phyloP scores from a whole-genome alignment of 768 basidiomycete species.

The Phlegmacium glaucopus region DNA sequence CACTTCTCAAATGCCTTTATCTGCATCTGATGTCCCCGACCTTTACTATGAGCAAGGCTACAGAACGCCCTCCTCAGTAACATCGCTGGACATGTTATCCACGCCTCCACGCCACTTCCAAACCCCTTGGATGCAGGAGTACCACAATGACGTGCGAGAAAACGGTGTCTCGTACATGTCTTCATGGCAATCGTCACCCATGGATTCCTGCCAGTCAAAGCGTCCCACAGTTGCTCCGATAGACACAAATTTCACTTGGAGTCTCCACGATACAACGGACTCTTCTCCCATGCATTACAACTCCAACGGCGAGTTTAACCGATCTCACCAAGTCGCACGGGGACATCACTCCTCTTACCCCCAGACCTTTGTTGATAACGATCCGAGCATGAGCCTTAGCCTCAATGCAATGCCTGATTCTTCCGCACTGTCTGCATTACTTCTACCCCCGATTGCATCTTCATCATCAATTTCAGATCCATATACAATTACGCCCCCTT shows the following conservation, averaged over 20 bases:
- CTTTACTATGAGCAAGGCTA: slow-evolving; percentile 23
- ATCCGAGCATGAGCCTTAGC: neutral
- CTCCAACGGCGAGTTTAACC: slow-evolving; percentile 4
- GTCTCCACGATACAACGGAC: slow-evolving; percentile 7
- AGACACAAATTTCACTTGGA: slow-evolving; percentile 15
- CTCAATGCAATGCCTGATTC: slow-evolving; percentile 4
- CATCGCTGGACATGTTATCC: slow-evolving; percentile 23
- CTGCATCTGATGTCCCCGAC: slow-evolving; percentile 20
- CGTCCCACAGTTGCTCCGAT: slow-evolving; percentile 14
- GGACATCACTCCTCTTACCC: neutral
- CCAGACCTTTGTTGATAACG: neutral
- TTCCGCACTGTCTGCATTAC: slow-evolving; percentile 17
- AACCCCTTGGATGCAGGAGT: slow-evolving; percentile 6
- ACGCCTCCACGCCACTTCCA: slow-evolving; percentile 24
- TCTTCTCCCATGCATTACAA: slow-evolving; percentile 8
- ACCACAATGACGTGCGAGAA: neutral
- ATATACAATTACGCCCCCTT: slow-evolving; percentile 11
- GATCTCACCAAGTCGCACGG: neutral
- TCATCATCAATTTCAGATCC: slow-evolving; percentile 14
- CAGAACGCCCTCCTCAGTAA: slow-evolving; percentile 25
- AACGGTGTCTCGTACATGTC: slow-evolving; percentile 3
- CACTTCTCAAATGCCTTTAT: slow-evolving; percentile 6
- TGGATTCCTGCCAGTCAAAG: slow-evolving; percentile 5
- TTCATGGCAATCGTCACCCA: slow-evolving; percentile 11
- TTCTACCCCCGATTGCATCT: slow-evolving; percentile 10